Evolutionary conservation across 2,329 filamentous ascomycete genomes (phyloP).

Genomic region (Curvularia sp.): DNA sequence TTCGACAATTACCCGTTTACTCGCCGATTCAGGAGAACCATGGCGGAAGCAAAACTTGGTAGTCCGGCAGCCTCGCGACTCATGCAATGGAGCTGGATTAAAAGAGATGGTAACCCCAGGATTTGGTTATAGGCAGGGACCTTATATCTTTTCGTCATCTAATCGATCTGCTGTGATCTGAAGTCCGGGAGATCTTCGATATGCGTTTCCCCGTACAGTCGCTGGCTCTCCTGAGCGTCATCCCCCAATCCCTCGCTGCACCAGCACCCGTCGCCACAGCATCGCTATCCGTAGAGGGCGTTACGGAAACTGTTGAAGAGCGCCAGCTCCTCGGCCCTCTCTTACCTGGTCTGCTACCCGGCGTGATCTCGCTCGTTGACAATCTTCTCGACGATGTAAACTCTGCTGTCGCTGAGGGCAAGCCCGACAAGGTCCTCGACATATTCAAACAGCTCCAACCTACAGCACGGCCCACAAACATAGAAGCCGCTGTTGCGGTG

Average conservation of each 20-base stretch:
- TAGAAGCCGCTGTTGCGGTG: conserved; percentile 18
- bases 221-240: conserved; percentile 22
- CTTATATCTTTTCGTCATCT: not conserved
- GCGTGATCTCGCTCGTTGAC: conserved; percentile 14
- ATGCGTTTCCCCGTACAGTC: conserved; percentile 21
- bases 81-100: conserved; percentile 2
- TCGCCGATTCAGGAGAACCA: conserved; percentile 4
- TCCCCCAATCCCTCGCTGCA: conserved; percentile 16
- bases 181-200: not conserved
- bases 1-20: not conserved
- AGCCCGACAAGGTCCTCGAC: conserved; percentile 19
- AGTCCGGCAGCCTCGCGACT: conserved; percentile 7
- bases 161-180: not conserved
- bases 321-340: conserved; percentile 20
- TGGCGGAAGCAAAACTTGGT: not conserved
- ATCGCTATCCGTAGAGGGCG: not conserved
- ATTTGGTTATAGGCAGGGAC: not conserved
- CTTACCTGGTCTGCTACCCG: conserved; percentile 11
- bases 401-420: conserved; percentile 23
- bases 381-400: conserved; percentile 24
- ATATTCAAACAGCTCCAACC: conserved; percentile 27
- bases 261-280: conserved; percentile 12
- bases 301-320: conserved; percentile 14
- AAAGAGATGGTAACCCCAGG: not conserved
- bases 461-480: conserved; percentile 25